Base-by-base conservation (phyloP, 108 stramenopile genomes). In the Fragilaria radians region DNA sequence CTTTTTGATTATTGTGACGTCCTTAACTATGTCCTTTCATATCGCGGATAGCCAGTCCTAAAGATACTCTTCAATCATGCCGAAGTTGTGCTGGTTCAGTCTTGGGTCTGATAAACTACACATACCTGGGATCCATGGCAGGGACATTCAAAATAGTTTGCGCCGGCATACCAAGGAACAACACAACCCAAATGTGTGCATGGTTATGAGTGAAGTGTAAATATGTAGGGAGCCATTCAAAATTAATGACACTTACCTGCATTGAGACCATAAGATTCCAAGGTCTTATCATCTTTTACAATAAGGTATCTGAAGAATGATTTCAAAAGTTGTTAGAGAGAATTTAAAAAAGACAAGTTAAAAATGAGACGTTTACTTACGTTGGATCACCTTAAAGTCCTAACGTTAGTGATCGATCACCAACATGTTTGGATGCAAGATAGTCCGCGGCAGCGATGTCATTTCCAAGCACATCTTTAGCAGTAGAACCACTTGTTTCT, bases 161-260 rank as follows among this genome's bases (percentile, higher is more conserved):
- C 81, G 56, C 93, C 88, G 48, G 89, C 89, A 68, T 91, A 95
- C 97, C 97, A 98, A 52, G 97, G 97, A 47, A 98, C 97, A 50
- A 98, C 95, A 63, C 97, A 98, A 63, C 97, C 97, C 78, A 98
- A 84, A 75, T 98, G 97, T 21, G 97, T 98, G 94, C 97, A 98
- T 68, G 55, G 11, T 51, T 25, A 31, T 11, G 22, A 11, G 36
- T 14, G 36, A 42, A 11, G 36, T 14, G 36, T 11, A 11, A 14
- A 5, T 21, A 51, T 7, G 50, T 24, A 21, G 22, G 50, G 7
- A n/a, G 7, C 19, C 24, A 21, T 21, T 19, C 19, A 24, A 9
- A 24, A 51, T 25, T 51, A 9, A 19, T 18, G 32, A 2, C 14
- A 68, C 71, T 54, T 60, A 72, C 71, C 66, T 32, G 90, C 90